phyloP scores from a whole-genome alignment of 495 filamentous ascomycete genomes.

The Tuber calosporum region DNA sequence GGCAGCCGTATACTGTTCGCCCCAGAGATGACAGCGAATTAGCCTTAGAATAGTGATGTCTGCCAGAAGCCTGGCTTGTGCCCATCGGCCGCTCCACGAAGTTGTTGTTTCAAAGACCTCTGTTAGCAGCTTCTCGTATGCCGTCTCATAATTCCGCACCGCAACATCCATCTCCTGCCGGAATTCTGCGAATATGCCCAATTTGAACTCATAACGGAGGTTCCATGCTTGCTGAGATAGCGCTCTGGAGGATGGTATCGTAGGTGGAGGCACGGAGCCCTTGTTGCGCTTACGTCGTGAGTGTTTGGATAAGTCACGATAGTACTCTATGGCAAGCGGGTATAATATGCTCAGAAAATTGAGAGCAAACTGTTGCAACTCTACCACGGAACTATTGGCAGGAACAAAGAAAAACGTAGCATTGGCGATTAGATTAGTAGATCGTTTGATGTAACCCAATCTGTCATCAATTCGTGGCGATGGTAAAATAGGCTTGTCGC shows the following conservation, averaged over 20 bases:
- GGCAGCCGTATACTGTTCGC: slow-evolving; percentile 63
- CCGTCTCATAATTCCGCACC: slow-evolving; percentile 69
- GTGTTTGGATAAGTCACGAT: slow-evolving; percentile 83
- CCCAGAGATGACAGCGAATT: slow-evolving; percentile 71
- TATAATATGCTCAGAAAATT: slow-evolving; percentile 56
- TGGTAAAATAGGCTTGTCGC: slow-evolving; percentile 57
- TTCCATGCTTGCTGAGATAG: slow-evolving; percentile 82
- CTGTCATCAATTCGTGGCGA: slow-evolving; percentile 65
- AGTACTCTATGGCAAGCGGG: slow-evolving; percentile 67
- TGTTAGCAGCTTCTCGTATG: slow-evolving; percentile 70
- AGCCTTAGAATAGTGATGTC: slow-evolving; percentile 72
- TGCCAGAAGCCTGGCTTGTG: slow-evolving; percentile 72
- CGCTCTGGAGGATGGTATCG: slow-evolving; percentile 73
- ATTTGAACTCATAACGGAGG: slow-evolving; percentile 86
- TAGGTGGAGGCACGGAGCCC: slow-evolving; percentile 67
- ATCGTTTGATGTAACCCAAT: slow-evolving; percentile 63
- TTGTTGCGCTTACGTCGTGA: slow-evolving; percentile 72
- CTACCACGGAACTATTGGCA: slow-evolving; percentile 54
- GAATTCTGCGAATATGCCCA: slow-evolving; percentile 82
- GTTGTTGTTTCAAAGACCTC: slow-evolving; percentile 83
- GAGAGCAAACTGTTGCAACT: slow-evolving; percentile 58
- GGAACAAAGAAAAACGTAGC: slow-evolving; percentile 68
- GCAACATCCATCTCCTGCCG: slow-evolving; percentile 84
- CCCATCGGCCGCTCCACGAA: slow-evolving; percentile 77
- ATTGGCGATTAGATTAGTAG: slow-evolving; percentile 71